These are phyloP conservation scores for Intubia oerlemansii DNA, from an alignment of 2,329 filamentous ascomycete genomes.

Conservation along the genomic window DNA sequence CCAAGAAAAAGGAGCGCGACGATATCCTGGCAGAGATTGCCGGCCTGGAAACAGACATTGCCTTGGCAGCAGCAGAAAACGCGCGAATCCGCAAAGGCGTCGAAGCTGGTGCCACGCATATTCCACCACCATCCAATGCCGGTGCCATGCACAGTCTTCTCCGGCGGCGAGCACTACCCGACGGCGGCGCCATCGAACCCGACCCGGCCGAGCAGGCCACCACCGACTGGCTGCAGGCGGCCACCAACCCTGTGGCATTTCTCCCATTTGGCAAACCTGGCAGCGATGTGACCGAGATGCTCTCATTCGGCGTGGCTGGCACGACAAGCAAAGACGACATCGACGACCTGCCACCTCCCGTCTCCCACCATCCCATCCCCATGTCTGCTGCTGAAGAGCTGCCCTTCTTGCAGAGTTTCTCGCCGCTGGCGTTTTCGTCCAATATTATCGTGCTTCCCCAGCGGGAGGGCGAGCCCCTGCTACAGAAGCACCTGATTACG, in stretches of 20 bases:
- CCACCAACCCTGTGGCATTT: constrained; percentile 27
- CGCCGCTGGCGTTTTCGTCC: constrained; percentile 40
- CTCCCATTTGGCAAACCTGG: constrained; percentile 25
- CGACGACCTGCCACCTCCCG: constrained; percentile 14
- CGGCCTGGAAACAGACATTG: constrained; percentile 35
- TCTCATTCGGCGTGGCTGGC: constrained; percentile 7
- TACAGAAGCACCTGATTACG: constrained; percentile 33
- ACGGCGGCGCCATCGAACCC: constrained; percentile 11
- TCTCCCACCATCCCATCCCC: constrained; percentile 43
- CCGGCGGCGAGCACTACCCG: constrained; percentile 19
- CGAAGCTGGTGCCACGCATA: no score
- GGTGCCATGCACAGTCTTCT: constrained; percentile 19
- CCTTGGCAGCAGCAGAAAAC: constrained; percentile 33
- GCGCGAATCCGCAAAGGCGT: constrained; percentile 21
- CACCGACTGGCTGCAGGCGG: constrained; percentile 23
- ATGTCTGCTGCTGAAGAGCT: constrained; percentile 43
- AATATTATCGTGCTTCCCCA: constrained; percentile 24
- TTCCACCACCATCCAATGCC: constrained; percentile 8
- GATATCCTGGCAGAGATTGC: constrained; percentile 32
- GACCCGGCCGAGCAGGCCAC: constrained; percentile 11
- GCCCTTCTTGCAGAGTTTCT: constrained; percentile 51
- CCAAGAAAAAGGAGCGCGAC: constrained; percentile 30
- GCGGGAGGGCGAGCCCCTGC: no score
- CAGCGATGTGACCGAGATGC: constrained; percentile 9
- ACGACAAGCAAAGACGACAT: constrained; percentile 13